Conservation (phyloP, 345 rosid genomes). For the Salix viminalis region DNA sequence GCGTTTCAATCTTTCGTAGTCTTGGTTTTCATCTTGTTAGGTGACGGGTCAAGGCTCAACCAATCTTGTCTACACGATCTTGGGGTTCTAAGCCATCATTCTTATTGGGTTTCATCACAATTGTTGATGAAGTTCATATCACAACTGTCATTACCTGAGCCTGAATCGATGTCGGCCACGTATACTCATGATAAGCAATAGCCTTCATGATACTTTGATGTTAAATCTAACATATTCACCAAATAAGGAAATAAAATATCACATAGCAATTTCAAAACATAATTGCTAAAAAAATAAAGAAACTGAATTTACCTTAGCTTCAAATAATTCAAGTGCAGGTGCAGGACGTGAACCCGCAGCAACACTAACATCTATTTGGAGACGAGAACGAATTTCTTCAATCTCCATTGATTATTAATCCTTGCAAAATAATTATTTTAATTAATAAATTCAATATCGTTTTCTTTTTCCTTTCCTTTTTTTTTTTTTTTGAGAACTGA, state of each 20-base stretch:
- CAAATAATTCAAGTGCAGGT: slow-evolving; percentile 33
- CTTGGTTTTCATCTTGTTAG: no score
- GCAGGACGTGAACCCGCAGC: slow-evolving; percentile 27
- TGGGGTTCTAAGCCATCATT: no score
- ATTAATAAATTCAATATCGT: background rate
- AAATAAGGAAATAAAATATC: background rate
- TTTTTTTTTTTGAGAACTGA: background rate
- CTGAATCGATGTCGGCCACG: slow-evolving; percentile 37
- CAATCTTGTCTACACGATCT: no score
- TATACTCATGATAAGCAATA: slow-evolving; percentile 29
- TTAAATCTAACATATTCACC: slow-evolving; percentile 18
- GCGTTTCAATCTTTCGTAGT: no score
- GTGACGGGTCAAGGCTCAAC: no score
- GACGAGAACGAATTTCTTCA: slow-evolving; percentile 36
- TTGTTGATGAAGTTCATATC: no score
- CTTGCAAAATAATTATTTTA: background rate
- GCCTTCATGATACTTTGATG: slow-evolving; percentile 32
- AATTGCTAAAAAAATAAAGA: background rate
- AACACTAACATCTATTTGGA: slow-evolving; percentile 29
- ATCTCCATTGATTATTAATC: slow-evolving; percentile 10
- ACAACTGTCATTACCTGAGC: slow-evolving; percentile 41
- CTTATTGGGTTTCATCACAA: no score
- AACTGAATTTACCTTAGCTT: slow-evolving; percentile 23
- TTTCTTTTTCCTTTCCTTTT: background rate
- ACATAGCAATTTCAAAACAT: no score